Evolutionary conservation across 305 asterid genomes (phyloP).

Genomic region (Rubia tinctorum): DNA sequence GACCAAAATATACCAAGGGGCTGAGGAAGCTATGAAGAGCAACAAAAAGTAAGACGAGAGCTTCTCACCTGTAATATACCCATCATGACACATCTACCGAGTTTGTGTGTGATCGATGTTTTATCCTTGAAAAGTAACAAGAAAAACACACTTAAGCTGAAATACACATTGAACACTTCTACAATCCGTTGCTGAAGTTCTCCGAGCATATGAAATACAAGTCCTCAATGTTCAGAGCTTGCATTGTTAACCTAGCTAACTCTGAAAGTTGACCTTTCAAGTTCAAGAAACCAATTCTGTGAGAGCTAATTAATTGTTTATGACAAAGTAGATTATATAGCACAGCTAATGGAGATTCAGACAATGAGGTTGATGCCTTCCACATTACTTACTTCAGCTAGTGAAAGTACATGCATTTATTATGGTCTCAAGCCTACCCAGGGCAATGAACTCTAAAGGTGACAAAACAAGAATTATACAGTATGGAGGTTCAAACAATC

Average conservation of each 20-base stretch:
- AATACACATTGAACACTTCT: slow-evolving; percentile 31
- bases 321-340: slow-evolving; percentile 15
- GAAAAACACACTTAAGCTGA: not conserved
- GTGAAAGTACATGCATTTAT: slow-evolving; percentile 71
- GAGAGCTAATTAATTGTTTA: slow-evolving; percentile 28
- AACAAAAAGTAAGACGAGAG: not conserved
- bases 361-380: slow-evolving; percentile 56
- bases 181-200: slow-evolving; percentile 37
- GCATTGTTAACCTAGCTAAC: slow-evolving; percentile 56
- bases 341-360: slow-evolving; percentile 2
- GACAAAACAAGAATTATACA: not conserved
- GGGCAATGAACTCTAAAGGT: slow-evolving; percentile 16
- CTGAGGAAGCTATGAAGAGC: slow-evolving; percentile 11
- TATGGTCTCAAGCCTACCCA: slow-evolving; percentile 89
- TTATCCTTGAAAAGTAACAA: slow-evolving; percentile 11
- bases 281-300: slow-evolving; percentile 79
- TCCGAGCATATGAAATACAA: slow-evolving; percentile 68
- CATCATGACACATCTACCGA: slow-evolving; percentile 47
- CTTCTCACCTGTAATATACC: slow-evolving; percentile 66
- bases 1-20: not conserved
- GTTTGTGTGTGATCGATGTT: slow-evolving; percentile 45
- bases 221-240: slow-evolving; percentile 44
- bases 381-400: slow-evolving; percentile 81
- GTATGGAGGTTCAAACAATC: too few relatives aligned
- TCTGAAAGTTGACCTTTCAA: slow-evolving; percentile 45